These are phyloP conservation scores for Rhizophlyctis rosea DNA, from an alignment of 192 early-diverging fungal species.

Conservation along the genomic window DNA sequence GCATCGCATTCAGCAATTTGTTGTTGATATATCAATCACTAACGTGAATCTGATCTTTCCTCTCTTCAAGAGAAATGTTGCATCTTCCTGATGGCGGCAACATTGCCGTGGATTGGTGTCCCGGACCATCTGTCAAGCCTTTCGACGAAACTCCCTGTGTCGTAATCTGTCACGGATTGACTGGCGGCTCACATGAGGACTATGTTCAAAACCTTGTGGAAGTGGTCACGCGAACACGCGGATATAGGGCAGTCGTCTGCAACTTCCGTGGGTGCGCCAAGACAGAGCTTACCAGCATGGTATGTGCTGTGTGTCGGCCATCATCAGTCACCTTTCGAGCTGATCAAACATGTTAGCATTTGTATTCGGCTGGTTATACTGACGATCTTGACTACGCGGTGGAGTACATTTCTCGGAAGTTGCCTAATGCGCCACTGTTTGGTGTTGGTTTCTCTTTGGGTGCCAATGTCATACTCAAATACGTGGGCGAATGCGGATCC, in stretches of 20 bases:
- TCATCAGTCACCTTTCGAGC: no score
- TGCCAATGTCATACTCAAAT: conserved; percentile 89
- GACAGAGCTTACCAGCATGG: conserved; percentile 71
- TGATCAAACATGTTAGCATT: conserved; percentile 49
- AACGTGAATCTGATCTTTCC: neutral
- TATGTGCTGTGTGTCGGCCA: no score
- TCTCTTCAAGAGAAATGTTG: conserved; percentile 44
- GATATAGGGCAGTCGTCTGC: conserved; percentile 75
- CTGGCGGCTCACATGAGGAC: conserved; percentile 86
- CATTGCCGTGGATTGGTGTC: conserved; percentile 85
- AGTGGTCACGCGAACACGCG: conserved; percentile 15
- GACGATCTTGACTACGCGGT: conserved; percentile 70
- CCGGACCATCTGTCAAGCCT: conserved; percentile 49
- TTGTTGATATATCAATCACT: neutral
- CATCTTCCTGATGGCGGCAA: conserved; percentile 78
- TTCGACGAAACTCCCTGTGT: conserved; percentile 66
- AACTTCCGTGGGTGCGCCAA: conserved; percentile 89
- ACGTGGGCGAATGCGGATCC: conserved; percentile 77
- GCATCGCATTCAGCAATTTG: conserved; percentile 36
- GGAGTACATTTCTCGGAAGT: conserved; percentile 47
- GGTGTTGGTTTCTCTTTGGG: conserved; percentile 90
- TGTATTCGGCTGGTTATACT: conserved; percentile 82
- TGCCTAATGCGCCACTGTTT: conserved; percentile 66
- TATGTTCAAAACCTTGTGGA: conserved; percentile 76
- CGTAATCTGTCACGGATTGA: conserved; percentile 84